These are phyloP conservation scores for Lithohypha guttulata DNA, from an alignment of 2,329 filamentous ascomycete genomes.

Conservation along the genomic window DNA sequence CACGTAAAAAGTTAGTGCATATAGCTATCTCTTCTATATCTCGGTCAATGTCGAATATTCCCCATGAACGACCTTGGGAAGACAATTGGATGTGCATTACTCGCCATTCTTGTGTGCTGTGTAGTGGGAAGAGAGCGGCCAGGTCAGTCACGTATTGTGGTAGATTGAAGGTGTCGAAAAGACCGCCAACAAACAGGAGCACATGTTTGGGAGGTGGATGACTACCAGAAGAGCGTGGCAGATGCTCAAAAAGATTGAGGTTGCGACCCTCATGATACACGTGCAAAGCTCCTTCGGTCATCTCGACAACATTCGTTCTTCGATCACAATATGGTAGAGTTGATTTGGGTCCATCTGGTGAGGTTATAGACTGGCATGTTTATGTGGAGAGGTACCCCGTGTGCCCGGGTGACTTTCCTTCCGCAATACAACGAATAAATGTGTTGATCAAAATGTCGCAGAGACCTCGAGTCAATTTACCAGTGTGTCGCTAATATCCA, in stretches of 20 bases:
- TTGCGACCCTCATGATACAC: constrained; percentile 14
- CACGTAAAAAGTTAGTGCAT: constrained; percentile 42
- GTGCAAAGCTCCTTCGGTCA: constrained; percentile 11
- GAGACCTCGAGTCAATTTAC: too few relatives aligned
- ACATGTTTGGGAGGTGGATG: constrained; percentile 29
- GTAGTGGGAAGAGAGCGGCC: constrained; percentile 33
- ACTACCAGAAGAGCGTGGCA: constrained; percentile 1
- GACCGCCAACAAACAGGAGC: constrained; percentile 49
- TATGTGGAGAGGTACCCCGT: too few relatives aligned
- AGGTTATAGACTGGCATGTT: too few relatives aligned
- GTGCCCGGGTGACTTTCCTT: too few relatives aligned
- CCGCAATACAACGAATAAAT: too few relatives aligned
- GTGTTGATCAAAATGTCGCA: too few relatives aligned
- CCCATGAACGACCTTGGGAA: constrained; percentile 47
- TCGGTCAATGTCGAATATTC: constrained; percentile 39
- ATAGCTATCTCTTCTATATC: constrained; percentile 45
- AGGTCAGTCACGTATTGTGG: constrained; percentile 44
- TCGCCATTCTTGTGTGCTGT: constrained; percentile 33
- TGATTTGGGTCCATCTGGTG: too few relatives aligned
- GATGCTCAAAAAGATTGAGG: constrained; percentile 19
- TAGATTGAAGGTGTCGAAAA: constrained; percentile 47
- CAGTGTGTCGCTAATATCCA: too few relatives aligned
- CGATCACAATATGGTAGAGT: too few relatives aligned
- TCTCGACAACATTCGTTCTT: too few relatives aligned
- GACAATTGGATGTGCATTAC: constrained; percentile 42